Percentiles rank a stretch among this genome's conserved stretches.
These are phyloP conservation scores for Blumeriella jaapii DNA, from an alignment of 2,329 filamentous ascomycete genomes.

Conservation along the genomic window DNA sequence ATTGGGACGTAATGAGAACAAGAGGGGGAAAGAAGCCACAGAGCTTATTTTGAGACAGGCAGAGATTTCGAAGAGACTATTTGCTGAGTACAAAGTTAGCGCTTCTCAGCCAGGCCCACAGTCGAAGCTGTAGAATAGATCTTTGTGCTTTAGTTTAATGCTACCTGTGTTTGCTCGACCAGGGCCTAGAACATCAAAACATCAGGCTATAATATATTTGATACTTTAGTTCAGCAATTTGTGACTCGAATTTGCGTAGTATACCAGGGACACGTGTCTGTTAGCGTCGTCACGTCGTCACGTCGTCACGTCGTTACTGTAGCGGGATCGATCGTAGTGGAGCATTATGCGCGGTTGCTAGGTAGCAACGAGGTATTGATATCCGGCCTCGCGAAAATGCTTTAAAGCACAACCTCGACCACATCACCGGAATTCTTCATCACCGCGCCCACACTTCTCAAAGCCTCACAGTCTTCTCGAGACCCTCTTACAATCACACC, in stretches of 20 bases:
- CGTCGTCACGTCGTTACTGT: neutral
- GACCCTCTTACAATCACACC: slow-evolving; percentile 1
- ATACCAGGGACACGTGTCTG: neutral
- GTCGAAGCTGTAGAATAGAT: slow-evolving; percentile 25
- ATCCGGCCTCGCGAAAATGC: slow-evolving; percentile 1
- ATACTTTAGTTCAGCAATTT: slow-evolving; percentile 1
- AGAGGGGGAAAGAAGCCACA: slow-evolving; percentile 48
- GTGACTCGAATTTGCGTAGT: slow-evolving; percentile 5
- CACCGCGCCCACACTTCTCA: slow-evolving; percentile 1
- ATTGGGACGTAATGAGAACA: slow-evolving; percentile 72
- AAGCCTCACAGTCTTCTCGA: slow-evolving; percentile 2
- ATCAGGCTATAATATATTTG: neutral
- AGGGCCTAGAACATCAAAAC: neutral
- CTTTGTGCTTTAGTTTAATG: slow-evolving; percentile 1
- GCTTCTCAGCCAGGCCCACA: slow-evolving; percentile 24
- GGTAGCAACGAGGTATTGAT: slow-evolving; percentile 3
- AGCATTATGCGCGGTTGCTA: neutral
- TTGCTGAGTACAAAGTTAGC: slow-evolving; percentile 44
- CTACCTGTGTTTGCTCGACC: neutral
- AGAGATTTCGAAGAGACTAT: slow-evolving; percentile 51
- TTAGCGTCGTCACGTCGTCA: too few species aligned
- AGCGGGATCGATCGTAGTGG: slow-evolving; percentile 1
- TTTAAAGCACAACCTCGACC: neutral
- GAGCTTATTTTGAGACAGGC: slow-evolving; percentile 53
- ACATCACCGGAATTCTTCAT: slow-evolving; percentile 1